Evolutionary conservation across 495 filamentous ascomycete species (phyloP).

Genomic region (Aspergillus kassunensis): DNA sequence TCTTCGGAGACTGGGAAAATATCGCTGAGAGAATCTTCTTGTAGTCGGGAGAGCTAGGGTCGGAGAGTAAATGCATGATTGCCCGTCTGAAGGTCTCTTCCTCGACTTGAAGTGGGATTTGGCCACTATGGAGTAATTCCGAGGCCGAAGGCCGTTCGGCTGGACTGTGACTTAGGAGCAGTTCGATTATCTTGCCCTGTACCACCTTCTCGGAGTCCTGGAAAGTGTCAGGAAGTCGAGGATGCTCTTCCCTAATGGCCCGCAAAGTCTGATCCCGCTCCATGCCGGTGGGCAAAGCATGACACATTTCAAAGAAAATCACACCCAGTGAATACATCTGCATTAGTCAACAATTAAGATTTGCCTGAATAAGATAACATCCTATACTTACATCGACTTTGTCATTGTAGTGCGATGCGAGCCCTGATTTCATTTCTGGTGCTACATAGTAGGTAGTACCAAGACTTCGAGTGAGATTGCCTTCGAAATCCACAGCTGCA

Average conservation of each 20-base stretch:
- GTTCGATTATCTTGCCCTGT: constrained; percentile 72
- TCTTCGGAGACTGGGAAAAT: constrained; percentile 68
- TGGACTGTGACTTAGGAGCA: constrained; percentile 75
- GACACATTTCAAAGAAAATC: constrained; percentile 98
- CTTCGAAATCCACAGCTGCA: constrained; percentile 44
- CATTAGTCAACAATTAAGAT: constrained; percentile 9
- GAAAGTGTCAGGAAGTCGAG: constrained; percentile 70
- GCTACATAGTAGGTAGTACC: constrained; percentile 96
- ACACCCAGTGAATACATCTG: constrained; percentile 96
- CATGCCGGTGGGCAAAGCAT: constrained; percentile 77
- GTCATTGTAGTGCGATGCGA: constrained; percentile 73
- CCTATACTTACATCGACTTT: constrained; percentile 78
- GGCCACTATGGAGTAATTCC: constrained; percentile 82
- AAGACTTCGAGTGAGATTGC: constrained; percentile 75
- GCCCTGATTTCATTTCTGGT: constrained; percentile 75
- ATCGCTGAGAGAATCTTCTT: constrained; percentile 80
- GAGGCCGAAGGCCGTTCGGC: constrained; percentile 77
- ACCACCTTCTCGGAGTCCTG: constrained; percentile 67
- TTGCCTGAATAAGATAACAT: neutral
- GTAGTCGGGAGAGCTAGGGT: constrained; percentile 83
- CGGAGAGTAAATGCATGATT: constrained; percentile 68
- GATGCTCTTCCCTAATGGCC: constrained; percentile 62
- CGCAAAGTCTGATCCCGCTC: constrained; percentile 76
- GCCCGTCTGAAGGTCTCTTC: constrained; percentile 83
- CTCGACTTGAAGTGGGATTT: constrained; percentile 85